Percentiles rank a stretch among this genome's conserved stretches.
Conservation (phyloP, 1,139 yeast species). For the Geotrichum fermentans region DNA sequence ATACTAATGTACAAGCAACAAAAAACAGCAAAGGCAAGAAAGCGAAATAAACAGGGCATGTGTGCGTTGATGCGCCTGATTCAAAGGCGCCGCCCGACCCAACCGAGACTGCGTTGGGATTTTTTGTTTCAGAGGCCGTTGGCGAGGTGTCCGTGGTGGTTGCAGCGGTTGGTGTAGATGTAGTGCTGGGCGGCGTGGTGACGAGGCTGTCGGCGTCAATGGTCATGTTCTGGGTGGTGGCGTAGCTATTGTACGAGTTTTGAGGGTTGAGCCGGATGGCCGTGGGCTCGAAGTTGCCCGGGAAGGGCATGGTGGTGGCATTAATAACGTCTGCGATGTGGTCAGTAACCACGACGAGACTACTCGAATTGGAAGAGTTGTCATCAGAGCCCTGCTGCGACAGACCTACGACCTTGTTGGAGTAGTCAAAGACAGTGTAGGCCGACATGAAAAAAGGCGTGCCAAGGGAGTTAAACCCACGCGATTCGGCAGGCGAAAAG, state of each 20-base stretch:
- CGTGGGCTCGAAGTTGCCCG: constrained; percentile 6
- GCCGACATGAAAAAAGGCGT: constrained; percentile 52
- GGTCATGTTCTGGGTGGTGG: neutral
- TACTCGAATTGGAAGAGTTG: neutral
- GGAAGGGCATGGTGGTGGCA: constrained; percentile 17
- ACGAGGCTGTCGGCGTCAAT: constrained; percentile 1
- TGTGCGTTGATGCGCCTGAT: neutral
- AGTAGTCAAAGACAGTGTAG: constrained; percentile 66
- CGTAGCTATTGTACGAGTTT: neutral
- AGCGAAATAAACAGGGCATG: neutral
- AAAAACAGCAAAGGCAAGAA: neutral
- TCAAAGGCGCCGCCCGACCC: neutral
- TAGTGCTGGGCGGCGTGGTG: neutral
- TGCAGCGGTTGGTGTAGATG: neutral
- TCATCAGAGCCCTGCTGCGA: constrained; percentile 42
- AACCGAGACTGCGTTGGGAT: constrained; percentile 2
- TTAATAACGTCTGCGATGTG: constrained; percentile 11
- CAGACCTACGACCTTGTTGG: constrained; percentile 53
- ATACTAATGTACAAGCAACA: neutral
- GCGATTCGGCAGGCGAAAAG: constrained; percentile 47
- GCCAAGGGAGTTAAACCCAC: constrained; percentile 60
- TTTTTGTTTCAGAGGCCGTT: neutral
- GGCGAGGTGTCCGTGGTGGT: neutral
- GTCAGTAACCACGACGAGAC: neutral
- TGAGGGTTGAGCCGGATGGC: constrained; percentile 7